phyloP scores from a whole-genome alignment of 2,329 filamentous ascomycete genomes.

The Fusarium brachygibbosum region DNA sequence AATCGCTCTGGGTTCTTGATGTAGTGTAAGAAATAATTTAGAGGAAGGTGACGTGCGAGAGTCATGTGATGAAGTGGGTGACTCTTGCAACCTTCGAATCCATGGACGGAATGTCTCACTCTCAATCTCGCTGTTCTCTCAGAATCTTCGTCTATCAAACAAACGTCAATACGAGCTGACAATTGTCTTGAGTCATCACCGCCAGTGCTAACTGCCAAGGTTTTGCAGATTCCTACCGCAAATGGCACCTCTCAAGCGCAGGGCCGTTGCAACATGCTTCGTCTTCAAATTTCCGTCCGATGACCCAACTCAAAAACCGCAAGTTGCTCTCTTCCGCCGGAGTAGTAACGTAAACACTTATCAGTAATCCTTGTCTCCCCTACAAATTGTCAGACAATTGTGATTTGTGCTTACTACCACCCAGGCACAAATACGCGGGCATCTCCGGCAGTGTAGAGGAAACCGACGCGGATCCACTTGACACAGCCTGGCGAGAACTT shows the following conservation, averaged over 20 bases:
- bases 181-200: neutral
- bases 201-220: neutral
- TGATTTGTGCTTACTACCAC: neutral
- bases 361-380: constrained; percentile 57
- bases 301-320: constrained; percentile 54
- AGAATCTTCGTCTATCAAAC: neutral
- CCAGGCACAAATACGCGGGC: constrained; percentile 69
- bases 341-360: constrained; percentile 72
- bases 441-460: constrained; percentile 72
- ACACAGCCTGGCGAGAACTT: constrained; percentile 73
- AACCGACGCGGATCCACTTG: constrained; percentile 64
- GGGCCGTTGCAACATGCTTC: constrained; percentile 64
- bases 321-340: constrained; percentile 73
- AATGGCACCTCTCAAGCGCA: constrained; percentile 46
- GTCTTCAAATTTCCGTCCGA: constrained; percentile 61
- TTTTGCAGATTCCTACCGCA: constrained; percentile 18
- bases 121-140: neutral
- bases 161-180: neutral
- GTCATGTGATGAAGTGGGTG: constrained; percentile 39
- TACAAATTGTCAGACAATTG: neutral
- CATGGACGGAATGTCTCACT: constrained; percentile 7
- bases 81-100: neutral
- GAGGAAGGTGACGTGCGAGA: constrained; percentile 12
- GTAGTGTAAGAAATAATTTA: neutral
- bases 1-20: constrained; percentile 6